Evolutionary conservation across 2,329 filamentous ascomycete species (phyloP), one percentile per base, ranked within the genome.

Genomic region (Fusarium pseudograminearum): DNA sequence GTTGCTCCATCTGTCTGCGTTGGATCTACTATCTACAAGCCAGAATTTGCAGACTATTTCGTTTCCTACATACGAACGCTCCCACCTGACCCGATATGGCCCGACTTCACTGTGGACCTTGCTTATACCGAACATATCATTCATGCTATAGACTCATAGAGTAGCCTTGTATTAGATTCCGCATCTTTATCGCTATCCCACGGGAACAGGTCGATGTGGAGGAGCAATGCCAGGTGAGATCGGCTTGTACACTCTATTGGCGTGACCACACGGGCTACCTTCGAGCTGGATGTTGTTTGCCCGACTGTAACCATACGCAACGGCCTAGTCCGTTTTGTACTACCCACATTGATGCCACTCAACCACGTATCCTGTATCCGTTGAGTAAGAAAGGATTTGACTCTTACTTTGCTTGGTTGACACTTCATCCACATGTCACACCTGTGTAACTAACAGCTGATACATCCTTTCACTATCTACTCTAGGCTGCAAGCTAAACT

Each of bases 391-490:
- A 22, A 48, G 34, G 38, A 28, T 24, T 54, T 40, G 18, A 11
- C 48, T 33, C 34, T 28, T 36, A 44, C 36, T 63, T 31, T 40
- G n/a, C 31, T 26, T 26, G 33, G 38, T 18, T 61, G 28, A 42
- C 20, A n/a, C 33, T 31, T 45, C 28, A 42, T 57, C 53, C 41
- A 40, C 44, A 46, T 61, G 59, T 40, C 55, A 57, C 30, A 55
- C 47, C 57, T 54, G 69, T 71, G 67, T 67, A 69, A 63, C 61
- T 30, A 60, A 22, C 44, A 31, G 50, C 59, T 59, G 30, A 18
- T 33, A 31, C 7, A 33, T 33, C 45, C 18, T 56, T 36, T n/a
- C 34, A 34, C 55, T 41, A 42, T 46, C 38, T 55, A 20, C 50
- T 22, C 45, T 48, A 26, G 42, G 54, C 31, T 44, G 31, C 46